phyloP scores from a whole-genome alignment of 2,329 filamentous ascomycete genomes.

The Cladophialophora psammophila region DNA sequence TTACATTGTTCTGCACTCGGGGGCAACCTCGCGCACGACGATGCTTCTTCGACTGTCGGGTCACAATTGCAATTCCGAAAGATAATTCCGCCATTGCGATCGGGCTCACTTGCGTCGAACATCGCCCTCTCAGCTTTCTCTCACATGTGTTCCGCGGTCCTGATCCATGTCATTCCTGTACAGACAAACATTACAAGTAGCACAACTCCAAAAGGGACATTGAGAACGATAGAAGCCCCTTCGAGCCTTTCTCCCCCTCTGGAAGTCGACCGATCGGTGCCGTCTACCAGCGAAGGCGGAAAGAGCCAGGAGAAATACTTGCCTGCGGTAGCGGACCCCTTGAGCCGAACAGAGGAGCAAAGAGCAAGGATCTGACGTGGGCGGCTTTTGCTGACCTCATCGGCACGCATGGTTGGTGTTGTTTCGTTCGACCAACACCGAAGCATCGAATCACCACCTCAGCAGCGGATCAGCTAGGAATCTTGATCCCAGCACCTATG shows the following conservation, averaged over 20 bases:
- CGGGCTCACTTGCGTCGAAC: not conserved
- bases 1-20: not conserved
- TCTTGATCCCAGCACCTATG: constrained; percentile 9
- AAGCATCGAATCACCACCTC: not conserved
- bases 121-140: not conserved
- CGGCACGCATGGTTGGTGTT: constrained; percentile 11
- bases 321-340: not conserved
- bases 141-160: not conserved
- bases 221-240: not conserved
- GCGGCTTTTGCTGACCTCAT: constrained; percentile 36
- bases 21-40: not conserved
- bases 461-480: constrained; percentile 34
- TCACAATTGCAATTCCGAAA: not conserved
- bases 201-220: not conserved
- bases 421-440: not conserved
- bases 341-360: not conserved
- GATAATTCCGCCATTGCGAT: constrained; percentile 1
- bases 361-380: constrained; percentile 26
- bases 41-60: not conserved
- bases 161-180: not conserved
- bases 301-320: not conserved
- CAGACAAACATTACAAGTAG: not conserved
- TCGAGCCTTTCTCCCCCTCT: not conserved
- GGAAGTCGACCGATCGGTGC: not conserved
- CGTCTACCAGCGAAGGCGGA: not conserved